Evolutionary conservation across 1,284 basidiomycete species (phyloP), one percentile per base, ranked within the genome.

Genomic region (Ustilago hordei): DNA sequence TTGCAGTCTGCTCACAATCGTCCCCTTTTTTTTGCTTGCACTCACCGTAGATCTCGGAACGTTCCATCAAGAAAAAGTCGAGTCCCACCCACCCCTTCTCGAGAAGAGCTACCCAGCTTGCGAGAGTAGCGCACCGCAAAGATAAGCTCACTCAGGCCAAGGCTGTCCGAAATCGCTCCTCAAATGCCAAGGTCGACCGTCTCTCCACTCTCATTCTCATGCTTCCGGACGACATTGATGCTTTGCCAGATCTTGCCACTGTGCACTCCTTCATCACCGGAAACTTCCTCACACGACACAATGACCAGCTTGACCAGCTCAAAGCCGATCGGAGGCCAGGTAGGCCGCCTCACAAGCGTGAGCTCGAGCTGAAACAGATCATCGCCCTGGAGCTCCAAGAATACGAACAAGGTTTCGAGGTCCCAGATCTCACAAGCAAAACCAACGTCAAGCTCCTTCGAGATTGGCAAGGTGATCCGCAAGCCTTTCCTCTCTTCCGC

Each of bases 381-480:
- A 77, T 72, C 8, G 79, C 75, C 15, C 64, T 67, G 11, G 84
- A 85, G 54, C 36, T 57, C 32, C 65, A 69, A 31, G 83, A 85
- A 38, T 86, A 86, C 64, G 55, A 58, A 31, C 74, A 82, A 23
- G 82, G 83, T 17, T 79, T 86, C 35, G 81, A 82, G 43, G 60
- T 85, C 0, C 84, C 84, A 0, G 84, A 86, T 39, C 70, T 86
- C 17, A 74, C 69, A 56, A 79, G 71, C 53, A 50, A 55, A 3
- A 78, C 60, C 57, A 86, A 86, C 45, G 84, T 86, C 43, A 60
- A 61, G 23, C 63, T 85, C 5, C 69, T 86, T 3, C 66, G 84
- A 7, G 73, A 81, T 17, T 86, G 84, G 84, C 62, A 84, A 34
- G 84, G 84, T 7, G 83, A 85, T 58, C 75, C 77, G 11, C 83